A percentile compares a stretch with the other conserved stretches of the same genome.
Evolutionary conservation across 2,329 filamentous ascomycete genomes (phyloP).

Genomic region (Coleophoma eucalyptorum): DNA sequence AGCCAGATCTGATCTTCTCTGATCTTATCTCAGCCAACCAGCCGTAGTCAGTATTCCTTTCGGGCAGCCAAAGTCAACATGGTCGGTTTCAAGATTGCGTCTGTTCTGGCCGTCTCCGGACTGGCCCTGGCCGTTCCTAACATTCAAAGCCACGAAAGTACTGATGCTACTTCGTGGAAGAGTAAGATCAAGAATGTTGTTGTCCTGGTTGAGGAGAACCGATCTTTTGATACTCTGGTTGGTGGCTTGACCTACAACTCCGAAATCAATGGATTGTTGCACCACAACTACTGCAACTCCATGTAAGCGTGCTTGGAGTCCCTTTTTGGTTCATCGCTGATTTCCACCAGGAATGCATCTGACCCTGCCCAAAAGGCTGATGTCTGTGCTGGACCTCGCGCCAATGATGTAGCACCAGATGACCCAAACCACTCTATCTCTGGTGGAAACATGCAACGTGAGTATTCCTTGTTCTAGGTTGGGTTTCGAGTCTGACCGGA

Average conservation of each 20-base stretch:
- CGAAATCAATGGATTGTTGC: constrained; percentile 31
- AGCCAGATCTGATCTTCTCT: not conserved
- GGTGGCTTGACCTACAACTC: constrained; percentile 34
- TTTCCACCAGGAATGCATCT: constrained; percentile 18
- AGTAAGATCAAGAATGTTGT: constrained; percentile 44
- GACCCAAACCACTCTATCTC: constrained; percentile 39
- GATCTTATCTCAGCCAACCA: not conserved
- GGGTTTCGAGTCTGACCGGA: not conserved
- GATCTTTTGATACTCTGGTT: constrained; percentile 34
- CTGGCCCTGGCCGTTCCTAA: constrained; percentile 13
- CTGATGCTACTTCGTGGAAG: constrained; percentile 17
- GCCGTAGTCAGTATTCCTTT: not conserved
- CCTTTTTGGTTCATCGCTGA: constrained; percentile 1
- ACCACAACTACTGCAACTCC: constrained; percentile 35
- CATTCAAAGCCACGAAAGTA: constrained; percentile 9
- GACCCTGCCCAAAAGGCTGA: constrained; percentile 20
- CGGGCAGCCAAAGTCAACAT: not conserved
- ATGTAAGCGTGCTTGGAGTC: constrained; percentile 20
- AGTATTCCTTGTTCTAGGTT: not conserved
- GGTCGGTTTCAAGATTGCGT: constrained; percentile 5
- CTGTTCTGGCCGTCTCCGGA: constrained; percentile 10
- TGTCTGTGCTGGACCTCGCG: constrained; percentile 32
- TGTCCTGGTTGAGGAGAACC: constrained; percentile 39
- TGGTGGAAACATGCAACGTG: constrained; percentile 36
- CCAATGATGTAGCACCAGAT: constrained; percentile 34